Evolutionary conservation across 2,329 filamentous ascomycete genomes (phyloP).

Genomic region (Pyrenophora seminiperda): DNA sequence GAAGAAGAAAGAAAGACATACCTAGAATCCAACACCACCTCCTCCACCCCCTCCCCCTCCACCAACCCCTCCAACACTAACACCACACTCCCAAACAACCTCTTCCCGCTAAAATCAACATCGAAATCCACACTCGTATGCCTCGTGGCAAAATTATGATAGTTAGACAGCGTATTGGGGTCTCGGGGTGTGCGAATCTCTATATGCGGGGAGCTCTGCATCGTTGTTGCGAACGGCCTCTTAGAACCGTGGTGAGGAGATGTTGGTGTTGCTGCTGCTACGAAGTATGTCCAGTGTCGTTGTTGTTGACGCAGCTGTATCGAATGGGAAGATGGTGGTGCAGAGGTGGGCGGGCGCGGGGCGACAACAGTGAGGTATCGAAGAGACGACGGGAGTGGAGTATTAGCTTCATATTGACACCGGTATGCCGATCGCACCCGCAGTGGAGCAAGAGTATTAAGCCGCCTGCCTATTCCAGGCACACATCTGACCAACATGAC

Average conservation of each 20-base stretch:
- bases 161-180: constrained; percentile 90
- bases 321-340: constrained; percentile 7
- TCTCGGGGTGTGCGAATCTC: constrained; percentile 64
- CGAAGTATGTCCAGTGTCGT: background rate
- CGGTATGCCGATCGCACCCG: constrained; percentile 26
- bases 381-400: constrained; percentile 16
- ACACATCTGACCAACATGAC: constrained; percentile 10
- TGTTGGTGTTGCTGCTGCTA: background rate
- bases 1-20: too few relatives aligned
- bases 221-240: constrained; percentile 17
- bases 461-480: constrained; percentile 23
- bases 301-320: background rate
- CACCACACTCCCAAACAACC: constrained; percentile 75
- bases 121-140: constrained; percentile 82
- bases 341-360: too few relatives aligned
- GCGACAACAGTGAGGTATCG: constrained; percentile 15
- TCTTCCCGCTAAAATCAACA: constrained; percentile 81
- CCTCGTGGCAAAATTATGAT: constrained; percentile 81
- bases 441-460: constrained; percentile 5
- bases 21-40: constrained; percentile 86
- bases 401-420: too few relatives aligned
- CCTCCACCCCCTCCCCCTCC: constrained; percentile 69
- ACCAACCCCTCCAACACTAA: constrained; percentile 79
- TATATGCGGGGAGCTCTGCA: constrained; percentile 33
- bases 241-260: background rate